phyloP scores from a whole-genome alignment of 2,329 filamentous ascomycete species.

The Albophoma yamanashiensis region DNA sequence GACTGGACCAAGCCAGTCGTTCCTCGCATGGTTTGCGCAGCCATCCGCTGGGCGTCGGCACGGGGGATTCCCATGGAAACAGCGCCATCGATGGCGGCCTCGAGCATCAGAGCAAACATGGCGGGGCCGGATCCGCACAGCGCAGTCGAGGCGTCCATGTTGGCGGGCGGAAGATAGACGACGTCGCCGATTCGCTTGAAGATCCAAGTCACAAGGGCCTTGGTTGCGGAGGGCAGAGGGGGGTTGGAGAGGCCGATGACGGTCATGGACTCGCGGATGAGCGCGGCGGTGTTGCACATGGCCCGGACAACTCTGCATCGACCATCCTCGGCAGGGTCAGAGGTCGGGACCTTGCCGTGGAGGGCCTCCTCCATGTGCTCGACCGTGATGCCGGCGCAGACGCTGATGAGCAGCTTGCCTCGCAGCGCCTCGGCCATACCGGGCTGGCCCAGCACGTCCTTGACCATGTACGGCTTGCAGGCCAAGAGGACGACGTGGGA shows the following conservation, averaged over 20 bases:
- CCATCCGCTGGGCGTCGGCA: conserved; percentile 64
- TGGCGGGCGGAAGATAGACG: conserved; percentile 51
- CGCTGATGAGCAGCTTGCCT: conserved; percentile 73
- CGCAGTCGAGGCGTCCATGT: conserved; percentile 65
- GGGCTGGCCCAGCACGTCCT: conserved; percentile 52
- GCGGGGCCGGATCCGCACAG: conserved; percentile 67
- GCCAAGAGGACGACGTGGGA: conserved; percentile 67
- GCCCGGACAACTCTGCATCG: conserved; percentile 61
- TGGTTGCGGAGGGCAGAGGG: conserved; percentile 41
- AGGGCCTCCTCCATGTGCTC: conserved; percentile 56
- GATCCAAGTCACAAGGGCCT: conserved; percentile 60
- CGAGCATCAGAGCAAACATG: conserved; percentile 65
- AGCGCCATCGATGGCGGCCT: conserved; percentile 65
- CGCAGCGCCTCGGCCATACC: conserved; percentile 63
- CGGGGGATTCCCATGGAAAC: conserved; percentile 70
- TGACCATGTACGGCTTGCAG: conserved; percentile 71
- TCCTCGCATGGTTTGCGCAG: conserved; percentile 68
- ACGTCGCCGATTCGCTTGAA: conserved; percentile 66
- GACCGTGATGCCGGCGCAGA: conserved; percentile 66
- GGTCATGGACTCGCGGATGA: conserved; percentile 74
- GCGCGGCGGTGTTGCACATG: conserved; percentile 76
- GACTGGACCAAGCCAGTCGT: conserved; percentile 57
- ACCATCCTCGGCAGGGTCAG: conserved; percentile 32
- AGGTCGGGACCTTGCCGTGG: conserved; percentile 41
- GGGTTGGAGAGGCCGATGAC: conserved; percentile 57